These are phyloP conservation scores for Fusarium cyanostomum DNA, from an alignment of 2,329 filamentous ascomycete species.

Conservation along the genomic window DNA sequence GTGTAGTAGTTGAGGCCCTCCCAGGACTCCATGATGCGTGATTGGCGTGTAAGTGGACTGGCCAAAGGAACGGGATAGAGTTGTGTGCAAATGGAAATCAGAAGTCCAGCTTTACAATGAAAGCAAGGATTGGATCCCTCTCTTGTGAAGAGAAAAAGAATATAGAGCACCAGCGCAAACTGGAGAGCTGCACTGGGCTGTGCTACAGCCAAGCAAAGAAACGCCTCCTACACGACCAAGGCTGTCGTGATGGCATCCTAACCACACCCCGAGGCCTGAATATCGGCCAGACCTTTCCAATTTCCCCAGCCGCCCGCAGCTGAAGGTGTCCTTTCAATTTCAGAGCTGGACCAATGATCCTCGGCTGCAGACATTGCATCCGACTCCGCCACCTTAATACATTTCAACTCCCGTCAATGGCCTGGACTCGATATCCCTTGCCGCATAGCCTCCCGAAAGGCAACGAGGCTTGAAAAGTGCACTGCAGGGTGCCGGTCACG, in stretches of 20 bases:
- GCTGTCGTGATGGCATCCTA: conserved; percentile 1
- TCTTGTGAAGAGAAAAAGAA: not conserved
- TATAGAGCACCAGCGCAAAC: not conserved
- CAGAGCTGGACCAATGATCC: not conserved
- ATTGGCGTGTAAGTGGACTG: not conserved
- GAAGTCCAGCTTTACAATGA: no score
- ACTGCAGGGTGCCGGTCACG: not conserved
- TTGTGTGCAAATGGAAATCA: not conserved
- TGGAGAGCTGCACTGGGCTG: not conserved
- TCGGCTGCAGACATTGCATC: conserved; percentile 3
- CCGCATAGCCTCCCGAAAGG: not conserved
- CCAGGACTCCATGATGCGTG: conserved; percentile 15
- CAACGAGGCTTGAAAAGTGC: not conserved
- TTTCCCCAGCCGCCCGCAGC: not conserved
- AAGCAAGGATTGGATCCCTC: not conserved
- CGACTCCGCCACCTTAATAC: not conserved
- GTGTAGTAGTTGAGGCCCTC: conserved; percentile 12
- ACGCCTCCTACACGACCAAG: not conserved
- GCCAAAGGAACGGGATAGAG: not conserved
- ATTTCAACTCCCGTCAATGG: not conserved
- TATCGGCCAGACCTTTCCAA: not conserved
- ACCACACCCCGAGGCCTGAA: not conserved
- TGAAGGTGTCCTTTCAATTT: not conserved
- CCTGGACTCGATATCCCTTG: not conserved
- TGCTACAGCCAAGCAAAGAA: not conserved